Evolutionary conservation across 164 flowering plant genomes (phyloP).

Genomic region (grape (Vitis vinifera)): ASM3070453v1 NC_081820.1:2296501-2297000

Average conservation of each 20-base stretch:
- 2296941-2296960: no score
- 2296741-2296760: no score
- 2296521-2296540: conserved; percentile 85
- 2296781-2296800: conserved; percentile 73
- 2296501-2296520: conserved; percentile 99
- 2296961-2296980: neutral
- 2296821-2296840: conserved; percentile 98
- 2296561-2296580: neutral
- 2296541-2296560: neutral
- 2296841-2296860: conserved; percentile 96
- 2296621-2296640: no score
- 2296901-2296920: conserved; percentile 46
- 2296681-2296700: no score
- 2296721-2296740: no score
- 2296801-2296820: conserved; percentile 99
- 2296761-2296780: conserved; percentile 1
- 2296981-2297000: neutral
- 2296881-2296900: conserved; percentile 99
- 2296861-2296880: conserved; percentile 99
- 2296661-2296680: no score
- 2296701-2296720: no score
- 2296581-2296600: neutral
- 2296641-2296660: no score
- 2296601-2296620: no score
- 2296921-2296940: neutral